Evolutionary conservation across 176 grass and related monocot species (phyloP), one percentile per base, ranked within the genome.

Genomic region (Phoenix roebelenii): DNA sequence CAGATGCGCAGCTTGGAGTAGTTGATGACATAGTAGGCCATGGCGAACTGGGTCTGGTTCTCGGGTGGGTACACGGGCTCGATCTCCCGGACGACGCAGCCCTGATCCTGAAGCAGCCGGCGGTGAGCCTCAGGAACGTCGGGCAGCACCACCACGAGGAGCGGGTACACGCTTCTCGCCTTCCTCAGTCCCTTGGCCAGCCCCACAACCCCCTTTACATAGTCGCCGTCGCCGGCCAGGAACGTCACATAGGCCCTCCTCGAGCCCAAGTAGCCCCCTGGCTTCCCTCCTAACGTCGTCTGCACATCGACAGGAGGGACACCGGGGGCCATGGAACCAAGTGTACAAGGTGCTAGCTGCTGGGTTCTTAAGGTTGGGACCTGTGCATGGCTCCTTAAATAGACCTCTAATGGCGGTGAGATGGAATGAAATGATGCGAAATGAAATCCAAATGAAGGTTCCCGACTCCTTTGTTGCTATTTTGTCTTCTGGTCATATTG

Each of bases 1-100:
- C 65, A 68, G 17, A 68, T 68, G 3, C 51, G 51, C 12, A 68
- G 65, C 65, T 68, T 68, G 52, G 65, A 68, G 65, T 68, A 68
- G 65, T 55, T 68, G 65, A 55, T 68, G 51, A 55, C 65, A 51
- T 56, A 68, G 52, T 68, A 55, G 9, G 65, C 65, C 52, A 55
- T 68, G 26, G 65, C 65, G 35, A 56, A 68, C n/a, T 68, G 65
- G 24, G 54, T 52, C 10, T 68, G 65, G 65, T 55, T 68, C 65
- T 68, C 65, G 0, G 65, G 65, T 1, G 65, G 65, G 65, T 68
- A 7, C 5, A 68, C 65, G 0, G 65, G 65, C 15, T 56, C 51
- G 3, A 68, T 68, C 52, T 68, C 65, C n/a, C 52, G 51, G 25
- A 68, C 18, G 25, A 68, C 4, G 52, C 65, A 68, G 1, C 65